Conservation (phyloP, 192 early-diverging fungal genomes). For the Coemansia sp. region DNA sequence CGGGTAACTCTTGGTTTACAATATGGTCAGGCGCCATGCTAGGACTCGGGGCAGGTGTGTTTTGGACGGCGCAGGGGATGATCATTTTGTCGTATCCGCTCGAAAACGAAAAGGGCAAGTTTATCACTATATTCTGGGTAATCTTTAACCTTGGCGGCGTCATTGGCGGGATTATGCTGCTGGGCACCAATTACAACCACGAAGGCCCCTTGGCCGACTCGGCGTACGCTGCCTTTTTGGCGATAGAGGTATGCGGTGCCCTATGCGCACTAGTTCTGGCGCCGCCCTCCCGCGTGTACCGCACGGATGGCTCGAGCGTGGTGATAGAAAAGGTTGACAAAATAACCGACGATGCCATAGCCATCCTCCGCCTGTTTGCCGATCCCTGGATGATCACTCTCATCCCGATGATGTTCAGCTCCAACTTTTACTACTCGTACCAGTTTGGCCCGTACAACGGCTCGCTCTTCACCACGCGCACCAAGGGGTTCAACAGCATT, state of each 20-base stretch:
- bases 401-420: slow-evolving; percentile 63
- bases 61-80: slow-evolving; percentile 52
- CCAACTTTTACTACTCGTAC: slow-evolving; percentile 76
- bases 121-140: slow-evolving; percentile 78
- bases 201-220: slow-evolving; percentile 56
- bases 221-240: slow-evolving; percentile 67
- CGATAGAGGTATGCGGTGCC: slow-evolving; percentile 63
- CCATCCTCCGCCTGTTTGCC: slow-evolving; percentile 54
- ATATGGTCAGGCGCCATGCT: slow-evolving; percentile 16
- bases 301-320: slow-evolving; percentile 59
- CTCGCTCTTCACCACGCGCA: slow-evolving; percentile 61
- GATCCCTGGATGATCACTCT: slow-evolving; percentile 64
- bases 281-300: slow-evolving; percentile 56
- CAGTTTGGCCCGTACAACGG: slow-evolving; percentile 64
- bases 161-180: slow-evolving; percentile 69
- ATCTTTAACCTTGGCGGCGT: slow-evolving; percentile 73
- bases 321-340: slow-evolving; percentile 59
- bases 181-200: slow-evolving; percentile 68
- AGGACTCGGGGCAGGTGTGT: slow-evolving; percentile 9
- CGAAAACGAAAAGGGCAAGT: slow-evolving; percentile 78
- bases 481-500: slow-evolving; percentile 65
- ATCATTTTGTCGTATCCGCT: slow-evolving; percentile 79
- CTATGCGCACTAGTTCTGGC: slow-evolving; percentile 55
- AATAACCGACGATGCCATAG: slow-evolving; percentile 52
- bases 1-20: slow-evolving; percentile 49